Evolutionary conservation across 495 filamentous ascomycete genomes (phyloP).

Genomic region (Aspergillus sparsus): DNA sequence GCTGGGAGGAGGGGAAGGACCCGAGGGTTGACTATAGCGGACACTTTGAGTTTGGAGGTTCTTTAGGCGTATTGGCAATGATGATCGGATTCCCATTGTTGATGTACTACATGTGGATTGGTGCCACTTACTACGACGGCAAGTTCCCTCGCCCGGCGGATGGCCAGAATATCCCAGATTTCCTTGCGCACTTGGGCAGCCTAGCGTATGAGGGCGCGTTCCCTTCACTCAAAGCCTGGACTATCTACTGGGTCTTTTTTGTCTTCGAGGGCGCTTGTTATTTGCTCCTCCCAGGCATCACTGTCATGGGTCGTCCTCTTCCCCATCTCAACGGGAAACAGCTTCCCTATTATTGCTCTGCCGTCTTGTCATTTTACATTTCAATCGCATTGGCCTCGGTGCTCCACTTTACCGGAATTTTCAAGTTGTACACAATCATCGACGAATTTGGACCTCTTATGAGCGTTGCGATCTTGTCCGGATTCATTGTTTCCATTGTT

Average conservation of each 20-base stretch:
- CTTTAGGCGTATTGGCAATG: constrained; percentile 71
- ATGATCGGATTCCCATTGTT: constrained; percentile 90
- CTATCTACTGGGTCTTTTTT: constrained; percentile 91
- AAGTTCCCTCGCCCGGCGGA: constrained; percentile 68
- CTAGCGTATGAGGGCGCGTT: constrained; percentile 81
- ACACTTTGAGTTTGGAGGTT: constrained; percentile 87
- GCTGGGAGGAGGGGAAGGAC: constrained; percentile 67
- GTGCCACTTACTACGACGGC: constrained; percentile 86
- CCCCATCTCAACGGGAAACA: constrained; percentile 78
- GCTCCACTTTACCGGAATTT: constrained; percentile 79
- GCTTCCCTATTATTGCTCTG: constrained; percentile 92
- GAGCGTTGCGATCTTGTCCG: constrained; percentile 86
- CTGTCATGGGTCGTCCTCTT: constrained; percentile 80
- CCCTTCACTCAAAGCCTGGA: constrained; percentile 77
- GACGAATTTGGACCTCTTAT: constrained; percentile 94
- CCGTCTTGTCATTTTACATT: constrained; percentile 79
- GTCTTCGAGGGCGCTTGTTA: constrained; percentile 81
- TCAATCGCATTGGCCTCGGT: constrained; percentile 67
- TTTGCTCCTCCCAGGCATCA: constrained; percentile 80
- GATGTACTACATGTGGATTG: constrained; percentile 99
- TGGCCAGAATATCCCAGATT: constrained; percentile 66
- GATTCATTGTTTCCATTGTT: constrained; percentile 73
- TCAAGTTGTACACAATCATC: constrained; percentile 89
- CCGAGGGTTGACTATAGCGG: constrained; percentile 78
- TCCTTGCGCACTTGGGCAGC: constrained; percentile 63